Evolutionary conservation across 1,139 yeast species (phyloP).

Genomic region (Saccharomycopsis crataegensis): DNA sequence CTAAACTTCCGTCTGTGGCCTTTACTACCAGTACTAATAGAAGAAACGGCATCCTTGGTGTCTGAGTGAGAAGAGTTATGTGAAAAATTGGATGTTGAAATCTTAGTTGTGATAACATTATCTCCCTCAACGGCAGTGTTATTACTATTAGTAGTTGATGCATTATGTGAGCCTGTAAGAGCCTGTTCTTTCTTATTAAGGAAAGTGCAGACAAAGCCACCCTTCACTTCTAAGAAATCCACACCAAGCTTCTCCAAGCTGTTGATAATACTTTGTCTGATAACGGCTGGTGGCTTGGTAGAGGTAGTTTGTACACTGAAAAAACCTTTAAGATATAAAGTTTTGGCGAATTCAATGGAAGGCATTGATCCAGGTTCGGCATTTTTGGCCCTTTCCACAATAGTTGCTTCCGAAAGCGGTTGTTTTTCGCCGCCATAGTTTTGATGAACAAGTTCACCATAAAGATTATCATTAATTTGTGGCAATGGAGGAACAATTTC

Average conservation of each 20-base stretch:
- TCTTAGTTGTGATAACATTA: slow-evolving; percentile 8
- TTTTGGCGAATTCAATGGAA: slow-evolving; percentile 87
- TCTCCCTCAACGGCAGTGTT: not conserved
- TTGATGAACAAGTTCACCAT: slow-evolving; percentile 27
- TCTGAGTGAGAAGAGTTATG: slow-evolving; percentile 15
- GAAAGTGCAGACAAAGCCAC: slow-evolving; percentile 86
- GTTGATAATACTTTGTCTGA: slow-evolving; percentile 75
- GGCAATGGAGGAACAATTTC: slow-evolving; percentile 23
- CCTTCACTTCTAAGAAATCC: slow-evolving; percentile 81
- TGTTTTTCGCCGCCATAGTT: slow-evolving; percentile 58
- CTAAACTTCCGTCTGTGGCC: slow-evolving; percentile 58
- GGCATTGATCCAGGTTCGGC: slow-evolving; percentile 86
- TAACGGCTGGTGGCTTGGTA: slow-evolving; percentile 83
- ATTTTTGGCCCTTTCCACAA: slow-evolving; percentile 56
- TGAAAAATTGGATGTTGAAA: slow-evolving; percentile 17
- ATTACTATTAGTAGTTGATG: not conserved
- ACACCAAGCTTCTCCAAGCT: slow-evolving; percentile 75
- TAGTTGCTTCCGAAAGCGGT: slow-evolving; percentile 52
- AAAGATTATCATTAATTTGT: slow-evolving; percentile 11
- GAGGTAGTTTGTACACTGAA: slow-evolving; percentile 95
- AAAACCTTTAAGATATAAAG: slow-evolving; percentile 86
- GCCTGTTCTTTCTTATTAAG: slow-evolving; percentile 29
- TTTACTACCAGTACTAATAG: slow-evolving; percentile 20
- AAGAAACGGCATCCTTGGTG: slow-evolving; percentile 8
- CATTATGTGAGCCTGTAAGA: slow-evolving; percentile 8